phyloP scores from a whole-genome alignment of 257 asterid genomes.

The Solanum infundibuliforme region DNA sequence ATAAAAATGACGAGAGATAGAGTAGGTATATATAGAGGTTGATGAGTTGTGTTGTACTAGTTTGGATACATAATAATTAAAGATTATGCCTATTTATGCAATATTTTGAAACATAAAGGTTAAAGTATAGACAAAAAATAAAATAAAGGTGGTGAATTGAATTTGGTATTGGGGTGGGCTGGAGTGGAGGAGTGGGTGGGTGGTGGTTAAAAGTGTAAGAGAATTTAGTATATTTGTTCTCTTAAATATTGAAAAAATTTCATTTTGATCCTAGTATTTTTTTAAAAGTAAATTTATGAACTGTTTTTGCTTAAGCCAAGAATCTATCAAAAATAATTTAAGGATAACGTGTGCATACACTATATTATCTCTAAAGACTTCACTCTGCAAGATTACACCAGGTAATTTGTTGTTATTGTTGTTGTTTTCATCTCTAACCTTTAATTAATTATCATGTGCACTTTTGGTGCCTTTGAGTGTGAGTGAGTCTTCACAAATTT shows the following conservation, averaged over 20 bases:
- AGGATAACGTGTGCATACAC: accelerated
- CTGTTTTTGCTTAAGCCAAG: accelerated
- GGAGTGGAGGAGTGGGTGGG: background rate
- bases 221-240: background rate
- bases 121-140: background rate
- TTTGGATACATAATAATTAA: background rate
- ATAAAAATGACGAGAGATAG: background rate
- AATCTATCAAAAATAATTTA: background rate
- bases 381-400: accelerated
- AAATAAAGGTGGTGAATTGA: background rate
- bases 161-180: background rate
- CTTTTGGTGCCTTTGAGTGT: background rate
- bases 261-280: background rate
- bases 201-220: background rate
- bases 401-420: background rate
- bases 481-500: background rate
- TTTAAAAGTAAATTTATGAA: background rate
- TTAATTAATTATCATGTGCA: background rate
- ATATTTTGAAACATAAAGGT: background rate
- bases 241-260: background rate
- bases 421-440: background rate
- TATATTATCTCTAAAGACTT: background rate
- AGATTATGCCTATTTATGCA: background rate
- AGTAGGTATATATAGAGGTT: background rate
- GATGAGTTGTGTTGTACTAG: background rate